phyloP scores from a whole-genome alignment of 768 basidiomycete species.

The Hericium rajendrae region DNA sequence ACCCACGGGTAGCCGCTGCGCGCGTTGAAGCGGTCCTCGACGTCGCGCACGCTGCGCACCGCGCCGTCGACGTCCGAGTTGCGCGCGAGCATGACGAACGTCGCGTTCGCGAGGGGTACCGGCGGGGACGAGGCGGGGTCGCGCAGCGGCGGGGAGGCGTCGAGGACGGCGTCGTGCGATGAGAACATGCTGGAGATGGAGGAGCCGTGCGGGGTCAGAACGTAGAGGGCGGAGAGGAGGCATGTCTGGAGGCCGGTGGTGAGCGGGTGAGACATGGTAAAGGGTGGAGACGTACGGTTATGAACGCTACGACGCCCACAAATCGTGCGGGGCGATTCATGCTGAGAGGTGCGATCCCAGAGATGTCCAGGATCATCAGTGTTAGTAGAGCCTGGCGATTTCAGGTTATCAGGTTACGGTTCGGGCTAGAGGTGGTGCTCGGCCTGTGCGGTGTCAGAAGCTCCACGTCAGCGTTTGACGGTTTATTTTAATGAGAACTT shows the following conservation, averaged over 20 bases:
- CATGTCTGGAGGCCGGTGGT: background rate
- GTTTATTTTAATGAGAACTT: no score
- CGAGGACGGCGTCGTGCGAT: background rate
- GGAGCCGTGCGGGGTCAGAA: background rate
- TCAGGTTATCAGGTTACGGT: no score
- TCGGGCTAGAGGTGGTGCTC: no score
- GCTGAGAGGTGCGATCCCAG: no score
- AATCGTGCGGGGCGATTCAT: background rate
- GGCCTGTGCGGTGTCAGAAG: no score
- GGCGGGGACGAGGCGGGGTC: background rate
- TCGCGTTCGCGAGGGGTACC: conserved; percentile 28
- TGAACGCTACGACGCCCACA: background rate
- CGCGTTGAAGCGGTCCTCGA: conserved; percentile 39
- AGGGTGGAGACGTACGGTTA: background rate
- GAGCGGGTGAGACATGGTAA: background rate
- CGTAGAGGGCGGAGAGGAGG: background rate
- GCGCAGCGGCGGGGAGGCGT: background rate
- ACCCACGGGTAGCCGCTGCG: conserved; percentile 38
- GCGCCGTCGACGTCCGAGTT: conserved; percentile 24
- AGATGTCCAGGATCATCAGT: no score
- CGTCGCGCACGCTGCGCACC: conserved; percentile 30
- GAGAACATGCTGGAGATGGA: background rate
- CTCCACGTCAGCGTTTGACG: no score
- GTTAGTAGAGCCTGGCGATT: no score
- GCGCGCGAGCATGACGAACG: conserved; percentile 33